Evolutionary conservation across 495 filamentous ascomycete species (phyloP), one percentile per base, ranked within the genome.

Genomic region (Hyaloscypha finlandica): DNA sequence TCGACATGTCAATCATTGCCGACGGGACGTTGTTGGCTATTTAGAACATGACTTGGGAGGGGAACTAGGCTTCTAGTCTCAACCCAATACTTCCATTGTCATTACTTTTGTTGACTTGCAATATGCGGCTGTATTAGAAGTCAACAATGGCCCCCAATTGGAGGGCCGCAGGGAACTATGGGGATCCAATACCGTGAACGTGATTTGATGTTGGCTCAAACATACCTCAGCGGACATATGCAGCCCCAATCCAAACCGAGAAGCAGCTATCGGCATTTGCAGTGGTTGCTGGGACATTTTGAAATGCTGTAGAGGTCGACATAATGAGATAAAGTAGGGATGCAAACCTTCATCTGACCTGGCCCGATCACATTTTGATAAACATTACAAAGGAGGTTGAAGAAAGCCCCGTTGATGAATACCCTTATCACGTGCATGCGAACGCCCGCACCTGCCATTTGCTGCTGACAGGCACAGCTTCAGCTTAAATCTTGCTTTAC

Each of bases 11-110:
- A 67, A 82, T 90, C 61, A 77, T 88, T 51, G 80, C 83, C 53
- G 85, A 88, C 68, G 88, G 86, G n/a, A 88, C 86, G 0, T 76
- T 89, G 6, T 72, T 89, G 45, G 76, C 82, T 37, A 86, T 90
- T 67, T 86, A 89, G 73, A 89, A 89, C 74, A 87, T 89, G 85
- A 90, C 86, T 6, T 90, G 86, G 85, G 86, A 67, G 86, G 87
- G 25, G 73, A 80, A 30, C 81, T 88, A n/a, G 88, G 86, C 0
- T 90, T 89, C 79, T 75, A 83, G 63, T 35, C 69, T n/a, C 67
- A 74, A 37, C 84, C 82, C 75, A 73, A 3, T 74, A 77, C 6
- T 19, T 64, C 68, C 8, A 67, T 70, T 22, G 60, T 67, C 12
- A 70, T 70, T 30, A 70, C 81, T 81, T 66, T 71, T 79, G 63